Percentiles rank a stretch among this genome's conserved stretches.
phyloP scores from a whole-genome alignment of 768 basidiomycete species.

The Nidularia pulvinata region DNA sequence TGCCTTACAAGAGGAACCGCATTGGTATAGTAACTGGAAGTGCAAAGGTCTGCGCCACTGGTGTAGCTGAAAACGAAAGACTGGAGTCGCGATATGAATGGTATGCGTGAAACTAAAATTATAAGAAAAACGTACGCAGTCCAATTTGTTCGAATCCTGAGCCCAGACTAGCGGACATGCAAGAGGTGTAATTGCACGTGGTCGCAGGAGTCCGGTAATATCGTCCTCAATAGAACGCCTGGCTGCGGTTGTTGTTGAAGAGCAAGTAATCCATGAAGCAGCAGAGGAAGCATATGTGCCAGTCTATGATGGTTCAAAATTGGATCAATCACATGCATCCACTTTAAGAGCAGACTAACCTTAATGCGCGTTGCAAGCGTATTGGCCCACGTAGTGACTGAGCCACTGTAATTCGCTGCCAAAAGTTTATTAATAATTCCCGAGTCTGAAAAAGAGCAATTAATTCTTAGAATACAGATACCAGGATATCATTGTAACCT shows the following conservation, averaged over 20 bases:
- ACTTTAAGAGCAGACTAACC: constrained; percentile 9
- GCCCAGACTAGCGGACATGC: constrained; percentile 49
- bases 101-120: neutral
- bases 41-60: constrained; percentile 41
- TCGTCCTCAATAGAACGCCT: constrained; percentile 26
- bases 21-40: constrained; percentile 30
- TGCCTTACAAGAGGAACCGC: constrained; percentile 31
- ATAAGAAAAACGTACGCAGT: constrained; percentile 30
- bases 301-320: constrained; percentile 13
- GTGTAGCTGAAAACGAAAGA: constrained; percentile 40
- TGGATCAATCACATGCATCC: neutral
- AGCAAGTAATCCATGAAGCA: constrained; percentile 36
- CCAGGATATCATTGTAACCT: neutral
- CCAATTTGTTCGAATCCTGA: constrained; percentile 39
- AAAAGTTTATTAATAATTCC: constrained; percentile 35
- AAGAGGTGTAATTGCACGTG: constrained; percentile 33
- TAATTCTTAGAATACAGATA: neutral
- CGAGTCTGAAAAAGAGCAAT: constrained; percentile 22
- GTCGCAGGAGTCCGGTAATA: constrained; percentile 20
- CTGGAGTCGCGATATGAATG: constrained; percentile 14
- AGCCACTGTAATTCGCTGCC: constrained; percentile 25
- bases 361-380: constrained; percentile 38
- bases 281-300: constrained; percentile 25
- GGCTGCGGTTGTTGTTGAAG: constrained; percentile 27
- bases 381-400: constrained; percentile 35